These are phyloP conservation scores for Cyberlindnera amylophila DNA, from an alignment of 805 yeast species.

Conservation along the genomic window DNA sequence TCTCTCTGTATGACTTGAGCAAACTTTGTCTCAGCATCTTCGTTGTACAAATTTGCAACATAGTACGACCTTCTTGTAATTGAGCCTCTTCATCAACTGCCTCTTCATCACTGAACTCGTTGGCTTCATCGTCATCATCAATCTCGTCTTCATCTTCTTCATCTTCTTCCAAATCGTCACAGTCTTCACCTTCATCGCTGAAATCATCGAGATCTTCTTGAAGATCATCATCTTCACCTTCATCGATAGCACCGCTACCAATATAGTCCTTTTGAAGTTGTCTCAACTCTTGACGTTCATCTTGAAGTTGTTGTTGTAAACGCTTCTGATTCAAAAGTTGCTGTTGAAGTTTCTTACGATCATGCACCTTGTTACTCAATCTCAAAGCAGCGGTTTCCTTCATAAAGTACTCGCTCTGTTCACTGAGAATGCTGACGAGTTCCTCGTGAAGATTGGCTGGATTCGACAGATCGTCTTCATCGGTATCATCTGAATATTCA, in stretches of 20 bases:
- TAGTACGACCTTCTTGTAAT: constrained; percentile 72
- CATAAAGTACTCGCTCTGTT: constrained; percentile 14
- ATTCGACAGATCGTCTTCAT: constrained; percentile 6
- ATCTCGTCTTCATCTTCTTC: constrained; percentile 10
- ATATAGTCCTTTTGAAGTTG: constrained; percentile 21
- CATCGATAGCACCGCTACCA: constrained; percentile 30
- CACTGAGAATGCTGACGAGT: constrained; percentile 14
- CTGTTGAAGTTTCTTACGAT: constrained; percentile 11
- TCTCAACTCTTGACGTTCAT: constrained; percentile 13
- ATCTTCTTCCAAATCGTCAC: constrained; percentile 16
- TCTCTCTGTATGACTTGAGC: constrained; percentile 72
- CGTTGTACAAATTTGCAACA: constrained; percentile 77
- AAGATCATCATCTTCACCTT: constrained; percentile 31
- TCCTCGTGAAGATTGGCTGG: constrained; percentile 17
- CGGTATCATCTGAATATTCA: constrained; percentile 17
- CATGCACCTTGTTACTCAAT: constrained; percentile 8
- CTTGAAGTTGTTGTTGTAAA: constrained; percentile 14
- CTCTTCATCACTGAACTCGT: constrained; percentile 32
- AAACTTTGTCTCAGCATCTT: constrained; percentile 72
- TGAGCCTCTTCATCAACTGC: constrained; percentile 58
- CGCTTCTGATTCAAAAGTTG: constrained; percentile 16
- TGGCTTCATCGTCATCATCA: constrained; percentile 40
- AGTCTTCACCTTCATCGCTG: constrained; percentile 29
- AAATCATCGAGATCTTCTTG: constrained; percentile 37
- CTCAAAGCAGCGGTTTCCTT: constrained; percentile 11